Evolutionary conservation across 2,329 filamentous ascomycete genomes (phyloP), one percentile per base, ranked within the genome.

Genomic region (Fusarium xyrophilum): DNA sequence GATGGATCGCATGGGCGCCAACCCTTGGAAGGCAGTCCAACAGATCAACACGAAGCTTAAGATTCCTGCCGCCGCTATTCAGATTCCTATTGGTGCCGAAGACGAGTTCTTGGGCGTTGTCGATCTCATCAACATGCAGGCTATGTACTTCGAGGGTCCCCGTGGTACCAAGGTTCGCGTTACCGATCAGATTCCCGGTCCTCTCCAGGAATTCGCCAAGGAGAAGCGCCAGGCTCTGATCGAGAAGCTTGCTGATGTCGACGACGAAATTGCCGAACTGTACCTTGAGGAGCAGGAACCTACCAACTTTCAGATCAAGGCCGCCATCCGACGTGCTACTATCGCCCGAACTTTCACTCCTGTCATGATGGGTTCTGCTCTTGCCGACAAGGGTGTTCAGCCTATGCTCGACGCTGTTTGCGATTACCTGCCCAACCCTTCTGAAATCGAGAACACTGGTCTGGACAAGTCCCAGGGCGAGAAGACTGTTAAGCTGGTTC

Each of bases 1-100:
- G 86, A 98, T 99, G 95, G 96, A 99, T 77, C 91, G 96, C 70
- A 97, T 97, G 91, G 96, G 96, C 63, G 93, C 96, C 69, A 98
- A 99, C 78, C 96, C 96, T 12, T 99, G 94, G 89, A 97, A 97
- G 82, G 94, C 93, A 12, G 89, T 99, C 60, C 95, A 99, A 40
- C 94, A 97, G 82, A 98, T 99, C 85, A 97, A 97, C 83, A 88
- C 90, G 75, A 99, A 99, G 82, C 88, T 99, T 67, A 94, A 94
- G 82, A 91, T 98, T 55, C 90, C 92, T 33, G 96, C 96, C 35
- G 96, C 96, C 15, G 96, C 96, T 21, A 86, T 99, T 43, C 96
- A 99, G 81, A 89, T 99, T 27, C 96, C 96, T 13, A 97, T 99
- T 73, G 96, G 96, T 62, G 84, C 88, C 28, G 96, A 99, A 80